Evolutionary conservation across 2,329 filamentous ascomycete genomes (phyloP), one percentile per base, ranked within the genome.

Genomic region (Stylonectria norvegica): DNA sequence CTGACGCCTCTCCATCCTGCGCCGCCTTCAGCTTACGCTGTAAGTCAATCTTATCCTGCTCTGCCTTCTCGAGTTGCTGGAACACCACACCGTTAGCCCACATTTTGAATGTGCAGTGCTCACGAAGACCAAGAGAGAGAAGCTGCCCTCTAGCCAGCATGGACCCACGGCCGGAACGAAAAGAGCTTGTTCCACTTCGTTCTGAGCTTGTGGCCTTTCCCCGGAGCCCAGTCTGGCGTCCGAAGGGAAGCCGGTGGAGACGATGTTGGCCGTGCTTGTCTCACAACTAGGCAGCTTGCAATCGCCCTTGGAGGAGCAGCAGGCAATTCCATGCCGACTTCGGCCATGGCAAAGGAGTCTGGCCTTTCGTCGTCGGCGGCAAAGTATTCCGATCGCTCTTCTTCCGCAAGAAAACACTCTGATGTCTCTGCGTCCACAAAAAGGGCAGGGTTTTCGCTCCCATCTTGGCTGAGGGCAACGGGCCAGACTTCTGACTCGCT

Each of bases 21-120:
- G 71, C 67, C 23, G 70, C 67, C 53, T 79, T 80, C 50, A 79
- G 65, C 38, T 72, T 72, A 48, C 70, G 67, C 54, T 78, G 75
- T 25, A 80, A 60, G 40, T 79, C 76, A 48, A 73, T 70, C 38
- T 71, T 76, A 31, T 79, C 76, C 48, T 73, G 68, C 48, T 81
- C 76, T 11, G 72, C 67, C 53, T 76, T 71, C 47, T 81, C 76
- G 52, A 77, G 69, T 76, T 80, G 77, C 76, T 80, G 52, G 27
- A 28, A 14, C 15, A 32, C 29, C 33, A 20, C 11, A 23, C 12
- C 22, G 47, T 58, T 42, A 56, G 55, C 43, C 14, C 38, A 40
- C 17, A n/a, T 17, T 31, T 5, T 5, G 5, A 18, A 28, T 14
- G 11, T 5, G 18, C n/a, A n/a, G n/a, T n/a, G n/a, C n/a, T n/a